These are phyloP conservation scores for Baorangia bicolor DNA, from an alignment of 768 basidiomycete species.

Conservation along the genomic window DNA sequence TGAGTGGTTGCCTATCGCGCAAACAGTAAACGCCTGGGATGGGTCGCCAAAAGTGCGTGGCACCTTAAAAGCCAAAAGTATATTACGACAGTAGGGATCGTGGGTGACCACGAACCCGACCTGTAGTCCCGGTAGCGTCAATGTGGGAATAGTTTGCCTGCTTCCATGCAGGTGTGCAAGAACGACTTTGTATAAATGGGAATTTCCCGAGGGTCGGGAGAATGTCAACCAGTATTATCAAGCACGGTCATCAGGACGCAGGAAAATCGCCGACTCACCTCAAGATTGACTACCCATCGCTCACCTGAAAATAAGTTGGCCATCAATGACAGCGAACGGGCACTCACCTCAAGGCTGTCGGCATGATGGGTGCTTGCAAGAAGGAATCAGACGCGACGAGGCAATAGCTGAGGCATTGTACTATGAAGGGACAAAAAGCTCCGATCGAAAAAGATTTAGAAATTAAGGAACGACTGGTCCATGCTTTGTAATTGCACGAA, in stretches of 20 bases:
- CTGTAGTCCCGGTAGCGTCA: not conserved
- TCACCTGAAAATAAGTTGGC: not conserved
- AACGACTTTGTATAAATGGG: not conserved
- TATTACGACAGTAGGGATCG: not conserved
- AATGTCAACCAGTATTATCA: constrained; percentile 7
- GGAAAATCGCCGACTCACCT: constrained; percentile 14
- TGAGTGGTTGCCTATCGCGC: not conserved
- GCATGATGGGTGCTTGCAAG: not conserved
- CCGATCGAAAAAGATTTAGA: constrained; percentile 5
- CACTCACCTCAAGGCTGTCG: constrained; percentile 15
- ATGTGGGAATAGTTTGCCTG: not conserved
- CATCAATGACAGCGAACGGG: not conserved
- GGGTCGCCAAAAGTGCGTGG: not conserved
- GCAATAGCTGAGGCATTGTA: constrained; percentile 1
- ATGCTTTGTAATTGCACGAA: constrained; percentile 12
- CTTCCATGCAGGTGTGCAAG: not conserved
- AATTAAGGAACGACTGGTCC: constrained; percentile 15
- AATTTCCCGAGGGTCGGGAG: not conserved
- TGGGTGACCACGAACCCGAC: not conserved
- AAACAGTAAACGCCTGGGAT: not conserved
- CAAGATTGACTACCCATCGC: not conserved
- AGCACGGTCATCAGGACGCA: not conserved
- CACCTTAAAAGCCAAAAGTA: not conserved
- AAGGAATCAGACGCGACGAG: not conserved
- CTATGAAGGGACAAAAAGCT: constrained; percentile 6